Base-by-base conservation (phyloP, 164 flowering plant genomes). In the Pachysandra terminalis region DNA sequence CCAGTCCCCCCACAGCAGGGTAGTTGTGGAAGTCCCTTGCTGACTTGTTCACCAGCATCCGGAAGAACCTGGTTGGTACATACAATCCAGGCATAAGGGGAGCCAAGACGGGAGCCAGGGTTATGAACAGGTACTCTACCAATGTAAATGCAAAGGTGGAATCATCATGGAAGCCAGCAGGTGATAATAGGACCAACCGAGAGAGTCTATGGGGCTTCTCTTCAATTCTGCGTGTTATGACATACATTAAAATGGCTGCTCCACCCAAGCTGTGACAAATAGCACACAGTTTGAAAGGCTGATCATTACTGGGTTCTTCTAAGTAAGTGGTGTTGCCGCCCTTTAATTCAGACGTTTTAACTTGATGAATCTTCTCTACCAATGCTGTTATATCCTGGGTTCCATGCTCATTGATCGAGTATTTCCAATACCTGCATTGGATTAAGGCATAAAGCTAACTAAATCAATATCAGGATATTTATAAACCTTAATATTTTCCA, bases 1-100 rank as follows among this genome's bases (percentile, higher is more conserved):
- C 99, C 67, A 95, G 78, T 24, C 99, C 99, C 68, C 99, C 99
- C 63, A 95, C 84, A 10, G 99, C 99, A 48, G 99, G 99, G 73
- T 90, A 86, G 75, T 93, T 87, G 66, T 90, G 86, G 75, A 95
- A 90, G 74, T 95, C 99, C 37, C 97, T 86, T 0, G 97, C 99
- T 77, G 90, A 78, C 81, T 95, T 95, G 80, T 95, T 92, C 26
- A 95, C 71, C 61, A 95, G 84, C 99, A 95, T 93, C 21, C 98
- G 91, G 79, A 89, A 90, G 69, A 95, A 95, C 62, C 91, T 73
- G 10, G 99, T 92, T n/a, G 99, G 99, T 67, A 95, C 89, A 67
- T 95, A 95, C 64, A 95, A 78, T 35, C 86, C 98, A 53, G 98
- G 98, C 24, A 93, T 69, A 56, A 93, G 24, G 0, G 78, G 91